Conservation (phyloP, 2,329 filamentous ascomycete species). For the Colletotrichum sublineola region DNA sequence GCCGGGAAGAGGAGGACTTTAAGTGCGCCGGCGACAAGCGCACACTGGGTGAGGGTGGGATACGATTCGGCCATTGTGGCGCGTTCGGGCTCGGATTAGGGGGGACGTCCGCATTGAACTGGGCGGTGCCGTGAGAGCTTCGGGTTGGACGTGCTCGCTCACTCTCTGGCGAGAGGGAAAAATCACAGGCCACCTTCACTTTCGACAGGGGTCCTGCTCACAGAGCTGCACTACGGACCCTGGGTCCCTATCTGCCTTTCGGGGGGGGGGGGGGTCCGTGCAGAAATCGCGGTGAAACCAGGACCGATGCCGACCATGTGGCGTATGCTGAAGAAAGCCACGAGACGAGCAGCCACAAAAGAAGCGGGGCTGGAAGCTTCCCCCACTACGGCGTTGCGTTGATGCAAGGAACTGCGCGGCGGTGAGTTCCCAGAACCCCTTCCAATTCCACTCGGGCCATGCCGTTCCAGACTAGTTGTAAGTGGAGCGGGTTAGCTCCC, state of each 20-base stretch:
- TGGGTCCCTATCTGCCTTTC: not conserved
- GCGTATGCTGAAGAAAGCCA: not conserved
- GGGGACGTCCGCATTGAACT: constrained; percentile 39
- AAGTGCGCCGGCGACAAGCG: constrained; percentile 86
- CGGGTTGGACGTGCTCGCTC: not conserved
- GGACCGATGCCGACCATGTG: not conserved
- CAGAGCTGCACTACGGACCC: constrained; percentile 20
- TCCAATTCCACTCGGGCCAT: constrained; percentile 28
- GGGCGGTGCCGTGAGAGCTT: constrained; percentile 39
- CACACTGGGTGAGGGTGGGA: constrained; percentile 90
- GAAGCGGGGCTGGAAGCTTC: not conserved
- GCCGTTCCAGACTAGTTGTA: not conserved
- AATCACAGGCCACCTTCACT: constrained; percentile 38
- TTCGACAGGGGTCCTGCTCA: constrained; percentile 36
- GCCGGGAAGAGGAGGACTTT: constrained; percentile 94
- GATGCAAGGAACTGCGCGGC: constrained; percentile 13
- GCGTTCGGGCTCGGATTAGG: constrained; percentile 20
- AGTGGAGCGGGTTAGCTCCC: constrained; percentile 21
- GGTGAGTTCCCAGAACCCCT: constrained; percentile 27
- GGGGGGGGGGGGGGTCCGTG: constrained; percentile 34
- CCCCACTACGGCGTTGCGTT: not conserved
- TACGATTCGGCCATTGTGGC: constrained; percentile 80
- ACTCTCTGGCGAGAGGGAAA: constrained; percentile 18
- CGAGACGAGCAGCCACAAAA: constrained; percentile 5
- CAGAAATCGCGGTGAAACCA: constrained; percentile 40